Percentiles rank a stretch among this genome's conserved stretches.
Evolutionary conservation across 2,329 filamentous ascomycete genomes (phyloP).

Genomic region (Lasiodiplodia gonubiensis): DNA sequence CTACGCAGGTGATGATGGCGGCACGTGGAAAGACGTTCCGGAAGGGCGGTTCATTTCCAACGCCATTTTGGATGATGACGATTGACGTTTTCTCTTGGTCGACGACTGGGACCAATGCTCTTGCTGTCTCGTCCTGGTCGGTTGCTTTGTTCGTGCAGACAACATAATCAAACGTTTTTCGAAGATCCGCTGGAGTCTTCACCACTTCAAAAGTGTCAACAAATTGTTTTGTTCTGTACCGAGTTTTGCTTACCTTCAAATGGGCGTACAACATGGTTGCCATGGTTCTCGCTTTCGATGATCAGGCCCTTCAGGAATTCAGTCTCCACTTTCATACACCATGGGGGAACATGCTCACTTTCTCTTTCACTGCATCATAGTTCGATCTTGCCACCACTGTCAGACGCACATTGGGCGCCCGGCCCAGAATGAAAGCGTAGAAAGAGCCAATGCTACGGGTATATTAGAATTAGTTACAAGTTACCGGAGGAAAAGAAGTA

Average conservation of each 20-base stretch:
- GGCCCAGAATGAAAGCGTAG: neutral
- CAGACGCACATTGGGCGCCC: neutral
- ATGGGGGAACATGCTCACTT: neutral
- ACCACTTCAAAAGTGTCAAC: neutral
- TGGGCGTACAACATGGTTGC: neutral
- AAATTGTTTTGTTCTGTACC: neutral
- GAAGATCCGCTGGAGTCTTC: neutral
- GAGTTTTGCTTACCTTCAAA: neutral
- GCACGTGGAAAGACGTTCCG: neutral
- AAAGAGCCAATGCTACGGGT: neutral
- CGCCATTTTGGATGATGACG: neutral
- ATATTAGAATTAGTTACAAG: neutral
- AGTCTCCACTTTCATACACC: neutral
- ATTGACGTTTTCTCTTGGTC: neutral
- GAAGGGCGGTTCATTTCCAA: neutral
- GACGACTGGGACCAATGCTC: neutral
- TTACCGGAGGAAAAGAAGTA: neutral
- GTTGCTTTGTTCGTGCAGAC: constrained; percentile 1
- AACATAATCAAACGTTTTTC: neutral
- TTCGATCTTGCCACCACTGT: neutral
- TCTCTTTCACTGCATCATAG: neutral
- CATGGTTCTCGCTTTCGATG: neutral
- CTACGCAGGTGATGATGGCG: neutral
- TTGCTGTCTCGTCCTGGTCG: neutral
- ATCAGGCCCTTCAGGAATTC: neutral